Evolutionary conservation across 2,329 filamentous ascomycete genomes (phyloP), one percentile per base, ranked within the genome.

Genomic region (Colletotrichum neosansevieriae): DNA sequence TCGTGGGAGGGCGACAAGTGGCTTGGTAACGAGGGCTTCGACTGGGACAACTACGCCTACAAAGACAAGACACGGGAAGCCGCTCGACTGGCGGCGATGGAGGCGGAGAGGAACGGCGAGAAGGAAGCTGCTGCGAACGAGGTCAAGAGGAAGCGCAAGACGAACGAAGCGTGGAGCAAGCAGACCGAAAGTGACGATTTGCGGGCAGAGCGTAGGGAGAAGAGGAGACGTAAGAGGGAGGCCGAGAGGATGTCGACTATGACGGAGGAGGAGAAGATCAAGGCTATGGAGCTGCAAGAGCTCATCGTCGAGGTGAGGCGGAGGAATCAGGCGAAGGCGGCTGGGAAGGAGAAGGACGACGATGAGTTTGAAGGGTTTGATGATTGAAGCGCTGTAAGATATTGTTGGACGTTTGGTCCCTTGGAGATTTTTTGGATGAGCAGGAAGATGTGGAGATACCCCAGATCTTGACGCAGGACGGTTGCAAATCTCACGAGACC

Each of bases 31-130:
- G 65, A 63, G 59, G 85, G 86, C 2, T 81, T 94, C 11, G 88
- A 94, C 76, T 90, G 92, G 85, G 85, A 90, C 49, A 83, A 79
- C 2, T 94, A 89, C 73, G 82, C 87, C 0, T 95, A 94, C 80
- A 89, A 89, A 74, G 92, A 95, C 73, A 92, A 91, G 76, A 81
- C 84, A 19, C 86, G 91, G 34, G 93, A 95, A 76, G 88, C 88
- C 75, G 86, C 86, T 44, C 85, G 92, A 15, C 82, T 83, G 71
- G 85, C 84, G 57, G 86, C 86, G 4, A 79, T 92, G 24, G 84
- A 85, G 67, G 82, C 79, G 50, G 82, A 83, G 58, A 82, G 79
- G n/a, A 80, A 81, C 50, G 76, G 79, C 40, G 78, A 77, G 13
- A 75, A 71, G 6, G 70, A 71, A 5, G 75, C 71, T 11, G 73